Evolutionary conservation across 306 rosid genomes (phyloP).

Genomic region (Albizia julibrissin): DNA sequence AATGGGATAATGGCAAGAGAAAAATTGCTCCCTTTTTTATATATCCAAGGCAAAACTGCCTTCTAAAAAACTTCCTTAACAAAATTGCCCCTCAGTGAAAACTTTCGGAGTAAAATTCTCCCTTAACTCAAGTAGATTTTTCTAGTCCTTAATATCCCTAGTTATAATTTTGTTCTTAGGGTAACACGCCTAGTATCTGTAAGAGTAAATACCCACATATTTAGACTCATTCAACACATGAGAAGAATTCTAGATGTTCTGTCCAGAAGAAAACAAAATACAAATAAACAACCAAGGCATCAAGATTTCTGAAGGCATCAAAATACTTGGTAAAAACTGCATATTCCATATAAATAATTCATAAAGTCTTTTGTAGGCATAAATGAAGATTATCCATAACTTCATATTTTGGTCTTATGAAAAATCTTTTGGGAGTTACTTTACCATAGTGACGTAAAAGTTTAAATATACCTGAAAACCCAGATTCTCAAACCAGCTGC

Average conservation of each 20-base stretch:
- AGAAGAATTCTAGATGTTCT: not conserved
- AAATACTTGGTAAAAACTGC: not conserved
- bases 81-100: too few species aligned
- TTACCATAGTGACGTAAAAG: not conserved
- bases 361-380: not conserved
- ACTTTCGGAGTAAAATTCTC: too few species aligned
- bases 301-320: not conserved
- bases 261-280: not conserved
- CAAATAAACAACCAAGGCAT: not conserved
- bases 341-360: not conserved
- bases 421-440: not conserved
- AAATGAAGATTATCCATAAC: not conserved
- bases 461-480: slow-evolving; percentile 61
- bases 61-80: too few species aligned
- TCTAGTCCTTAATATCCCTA: not conserved
- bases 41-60: too few species aligned
- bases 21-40: too few species aligned
- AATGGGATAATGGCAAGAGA: too few species aligned
- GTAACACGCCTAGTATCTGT: not conserved
- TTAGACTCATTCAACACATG: not conserved
- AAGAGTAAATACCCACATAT: not conserved
- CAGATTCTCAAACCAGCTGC: slow-evolving; percentile 64
- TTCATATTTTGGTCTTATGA: not conserved
- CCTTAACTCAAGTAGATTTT: too few species aligned
- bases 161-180: not conserved